Conservation (phyloP, 169 alveolate genomes). For the Sarcocystis neurona region DNA sequence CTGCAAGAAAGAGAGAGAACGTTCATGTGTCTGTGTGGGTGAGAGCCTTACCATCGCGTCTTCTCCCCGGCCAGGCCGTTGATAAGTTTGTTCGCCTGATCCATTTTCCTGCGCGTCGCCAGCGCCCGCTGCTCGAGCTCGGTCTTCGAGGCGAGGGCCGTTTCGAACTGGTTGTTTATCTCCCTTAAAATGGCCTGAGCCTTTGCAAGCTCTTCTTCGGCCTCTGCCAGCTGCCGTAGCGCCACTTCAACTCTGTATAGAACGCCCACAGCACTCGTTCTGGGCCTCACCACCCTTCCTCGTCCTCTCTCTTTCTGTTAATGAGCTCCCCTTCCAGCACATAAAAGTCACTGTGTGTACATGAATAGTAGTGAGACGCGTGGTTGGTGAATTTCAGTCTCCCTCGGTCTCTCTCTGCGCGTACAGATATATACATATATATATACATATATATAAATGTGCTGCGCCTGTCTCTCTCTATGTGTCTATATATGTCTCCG, state of each 20-base stretch:
- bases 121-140: conserved; percentile 90
- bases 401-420: too few species aligned
- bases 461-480: too few species aligned
- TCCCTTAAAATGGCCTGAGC: conserved; percentile 85
- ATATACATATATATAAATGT: background rate
- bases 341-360: too few species aligned
- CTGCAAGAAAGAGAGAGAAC: too few species aligned
- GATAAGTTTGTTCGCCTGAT: conserved; percentile 91
- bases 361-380: too few species aligned
- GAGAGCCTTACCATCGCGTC: conserved; percentile 81
- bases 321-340: too few species aligned
- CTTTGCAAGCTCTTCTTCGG: conserved; percentile 87
- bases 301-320: too few species aligned
- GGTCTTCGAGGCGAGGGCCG: conserved; percentile 87
- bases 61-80: conserved; percentile 92
- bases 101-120: conserved; percentile 90
- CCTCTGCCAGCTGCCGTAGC: conserved; percentile 86
- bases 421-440: background rate
- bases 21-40: too few species aligned
- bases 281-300: too few species aligned
- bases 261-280: too few species aligned
- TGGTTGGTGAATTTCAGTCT: too few species aligned
- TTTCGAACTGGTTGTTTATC: conserved; percentile 87
- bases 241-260: conserved; percentile 86
- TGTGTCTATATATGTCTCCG: background rate